phyloP scores from a whole-genome alignment of 2,329 filamentous ascomycete genomes.

The Fusarium sp. region DNA sequence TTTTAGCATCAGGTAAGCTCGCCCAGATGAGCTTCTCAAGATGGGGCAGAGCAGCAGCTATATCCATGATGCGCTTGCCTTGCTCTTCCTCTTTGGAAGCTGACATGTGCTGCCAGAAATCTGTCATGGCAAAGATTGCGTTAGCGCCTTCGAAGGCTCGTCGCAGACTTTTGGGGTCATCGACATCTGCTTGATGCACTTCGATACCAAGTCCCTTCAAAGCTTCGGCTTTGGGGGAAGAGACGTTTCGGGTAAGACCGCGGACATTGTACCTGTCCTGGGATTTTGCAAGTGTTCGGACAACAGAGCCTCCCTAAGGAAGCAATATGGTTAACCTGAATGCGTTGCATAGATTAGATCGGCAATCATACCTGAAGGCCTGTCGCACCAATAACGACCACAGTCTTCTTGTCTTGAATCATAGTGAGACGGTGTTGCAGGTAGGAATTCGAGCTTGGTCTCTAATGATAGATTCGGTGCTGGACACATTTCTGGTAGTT shows the following conservation, averaged over 20 bases:
- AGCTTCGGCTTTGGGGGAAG: not conserved
- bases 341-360: too few species aligned
- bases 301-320: slow-evolving; percentile 1
- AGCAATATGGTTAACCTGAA: too few species aligned
- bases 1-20: not conserved
- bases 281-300: not conserved
- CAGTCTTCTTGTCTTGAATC: not conserved
- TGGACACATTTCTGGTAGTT: rapidly evolving
- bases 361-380: not conserved
- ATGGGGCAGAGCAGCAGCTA: not conserved
- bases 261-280: not conserved
- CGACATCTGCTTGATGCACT: not conserved
- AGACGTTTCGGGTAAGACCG: not conserved
- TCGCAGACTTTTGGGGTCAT: not conserved
- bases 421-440: not conserved
- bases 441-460: rapidly evolving
- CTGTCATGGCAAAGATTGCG: slow-evolving; percentile 2
- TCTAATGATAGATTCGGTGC: too few species aligned
- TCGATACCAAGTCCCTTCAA: not conserved
- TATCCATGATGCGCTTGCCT: not conserved
- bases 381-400: not conserved
- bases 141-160: not conserved
- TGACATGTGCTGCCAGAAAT: slow-evolving; percentile 11
- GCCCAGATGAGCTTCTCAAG: not conserved
- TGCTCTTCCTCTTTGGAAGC: not conserved